Evolutionary conservation across 129 eudicot genomes (phyloP), one percentile per base, ranked within the genome.

Genomic region (Gnaphalium uliginosum): DNA sequence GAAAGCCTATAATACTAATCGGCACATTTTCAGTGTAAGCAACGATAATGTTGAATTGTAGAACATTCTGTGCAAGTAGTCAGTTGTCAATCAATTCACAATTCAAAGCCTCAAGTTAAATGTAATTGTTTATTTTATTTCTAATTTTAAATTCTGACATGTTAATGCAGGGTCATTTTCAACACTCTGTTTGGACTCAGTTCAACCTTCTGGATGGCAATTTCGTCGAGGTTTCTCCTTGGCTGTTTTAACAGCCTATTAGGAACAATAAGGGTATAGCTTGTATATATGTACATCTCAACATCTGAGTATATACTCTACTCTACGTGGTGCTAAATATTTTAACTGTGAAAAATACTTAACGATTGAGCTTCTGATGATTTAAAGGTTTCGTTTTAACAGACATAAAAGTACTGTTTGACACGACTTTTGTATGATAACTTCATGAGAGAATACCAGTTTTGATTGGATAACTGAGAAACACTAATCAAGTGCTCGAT

Each of bases 1-100:
- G 80, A 22, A 76, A 76, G 59, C 80, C 80, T 66, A 66, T 76
- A 54, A 67, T 76, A 21, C 39, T 76, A 33, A 32, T 76, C 22
- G 81, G 81, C 68, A 76, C 81, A 23, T 67, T 76, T 76, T 76
- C 81, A 54, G 81, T 67, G 81, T 76, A 76, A 67, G 81, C 59
- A 53, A 15, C 65, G 9, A 32, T 51, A 59, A 37, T 25, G 24
- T 1, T 56, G 3, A 17, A 53, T 53, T 13, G 10, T 18, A 39
- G 39, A 46, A 22, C 15, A 32, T 72, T 26, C 23, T 6, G 24
- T 59, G 32, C 46, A 19, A 27, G 9, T 23, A 53, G 27, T 19
- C 26, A 21, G 24, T n/a, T 14, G 21, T n/a, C 61, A 56, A 56
- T 56, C 61, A n/a, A 1, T 56, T 5, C 58, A 68, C 37, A 43